Conservation (phyloP, 1,284 basidiomycete genomes). For the Ceratobasidium sp. region DNA sequence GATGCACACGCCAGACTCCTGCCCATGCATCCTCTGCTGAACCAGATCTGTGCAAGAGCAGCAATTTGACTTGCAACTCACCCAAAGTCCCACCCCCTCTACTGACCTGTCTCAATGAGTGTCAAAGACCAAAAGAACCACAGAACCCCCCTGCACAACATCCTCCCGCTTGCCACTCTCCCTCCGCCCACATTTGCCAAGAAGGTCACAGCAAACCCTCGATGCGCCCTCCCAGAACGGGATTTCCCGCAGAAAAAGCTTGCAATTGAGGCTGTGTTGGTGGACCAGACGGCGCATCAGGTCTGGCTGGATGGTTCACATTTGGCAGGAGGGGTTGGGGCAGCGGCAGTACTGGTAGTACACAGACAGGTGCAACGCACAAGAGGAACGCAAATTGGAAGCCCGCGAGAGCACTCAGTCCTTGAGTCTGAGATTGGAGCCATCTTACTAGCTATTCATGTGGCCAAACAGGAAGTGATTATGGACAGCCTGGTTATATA, state of each 20-base stretch:
- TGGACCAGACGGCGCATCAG: not conserved
- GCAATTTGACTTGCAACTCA: not conserved
- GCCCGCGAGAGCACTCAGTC: conserved; percentile 18
- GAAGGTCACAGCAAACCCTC: not conserved
- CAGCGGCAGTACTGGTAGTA: not conserved
- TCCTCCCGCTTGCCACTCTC: not conserved
- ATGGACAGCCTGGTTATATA: conserved; percentile 3
- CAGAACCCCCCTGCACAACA: conserved; percentile 2
- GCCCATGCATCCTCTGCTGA: conserved; percentile 51
- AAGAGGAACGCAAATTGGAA: conserved; percentile 15
- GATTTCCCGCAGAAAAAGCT: not conserved
- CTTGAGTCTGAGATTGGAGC: conserved; percentile 47
- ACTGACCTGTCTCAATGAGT: not conserved
- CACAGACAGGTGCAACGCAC: not conserved
- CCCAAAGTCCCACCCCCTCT: conserved; percentile 2
- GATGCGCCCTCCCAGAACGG: not conserved
- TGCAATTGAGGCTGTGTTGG: not conserved
- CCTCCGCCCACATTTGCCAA: not conserved
- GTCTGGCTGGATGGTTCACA: not conserved
- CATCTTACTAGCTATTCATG: conserved; percentile 23
- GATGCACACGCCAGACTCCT: conserved; percentile 52
- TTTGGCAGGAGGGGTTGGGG: not conserved
- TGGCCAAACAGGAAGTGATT: not conserved
- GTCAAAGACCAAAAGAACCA: not conserved
- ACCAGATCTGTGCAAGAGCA: conserved; percentile 25